phyloP scores from a whole-genome alignment of 345 rosid species.

The Lumnitzera racemosa region DNA sequence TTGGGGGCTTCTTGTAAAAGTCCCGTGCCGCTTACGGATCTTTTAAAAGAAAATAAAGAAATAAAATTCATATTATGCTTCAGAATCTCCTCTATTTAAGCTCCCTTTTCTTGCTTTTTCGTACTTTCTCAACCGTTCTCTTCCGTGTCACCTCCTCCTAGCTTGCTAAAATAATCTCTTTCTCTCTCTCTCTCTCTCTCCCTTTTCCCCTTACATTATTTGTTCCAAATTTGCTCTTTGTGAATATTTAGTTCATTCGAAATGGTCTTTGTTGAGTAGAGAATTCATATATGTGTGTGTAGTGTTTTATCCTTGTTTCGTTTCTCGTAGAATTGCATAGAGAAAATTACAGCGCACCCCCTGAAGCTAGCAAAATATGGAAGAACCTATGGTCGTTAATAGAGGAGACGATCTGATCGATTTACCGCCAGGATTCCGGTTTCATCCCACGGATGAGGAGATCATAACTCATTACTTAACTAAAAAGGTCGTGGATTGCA shows the following conservation, averaged over 20 bases:
- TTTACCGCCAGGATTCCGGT: slow-evolving; percentile 83
- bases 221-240: background rate
- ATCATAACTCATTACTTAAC: slow-evolving; percentile 66
- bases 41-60: background rate
- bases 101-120: slow-evolving; percentile 19
- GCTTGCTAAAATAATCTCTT: background rate
- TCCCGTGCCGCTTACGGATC: slow-evolving; percentile 78
- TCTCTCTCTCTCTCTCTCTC: slow-evolving; percentile 4
- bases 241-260: background rate
- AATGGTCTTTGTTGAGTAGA: too few species aligned
- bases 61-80: too few species aligned
- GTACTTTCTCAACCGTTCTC: slow-evolving; percentile 46
- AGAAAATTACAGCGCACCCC: too few species aligned
- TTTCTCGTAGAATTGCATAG: background rate
- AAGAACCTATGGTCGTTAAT: slow-evolving; percentile 32
- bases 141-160: slow-evolving; percentile 20
- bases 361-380: background rate
- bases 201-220: background rate
- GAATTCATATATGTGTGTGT: too few species aligned
- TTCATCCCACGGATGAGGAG: slow-evolving; percentile 93
- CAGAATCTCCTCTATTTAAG: slow-evolving; percentile 46
- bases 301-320: background rate
- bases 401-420: slow-evolving; percentile 43
- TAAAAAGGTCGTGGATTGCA: slow-evolving; percentile 42
- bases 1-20: slow-evolving; percentile 33